Percentiles rank a stretch among this genome's conserved stretches.
Conservation (phyloP, 1,139 yeast species). For the Yamadazyma pseudoaaseri region DNA sequence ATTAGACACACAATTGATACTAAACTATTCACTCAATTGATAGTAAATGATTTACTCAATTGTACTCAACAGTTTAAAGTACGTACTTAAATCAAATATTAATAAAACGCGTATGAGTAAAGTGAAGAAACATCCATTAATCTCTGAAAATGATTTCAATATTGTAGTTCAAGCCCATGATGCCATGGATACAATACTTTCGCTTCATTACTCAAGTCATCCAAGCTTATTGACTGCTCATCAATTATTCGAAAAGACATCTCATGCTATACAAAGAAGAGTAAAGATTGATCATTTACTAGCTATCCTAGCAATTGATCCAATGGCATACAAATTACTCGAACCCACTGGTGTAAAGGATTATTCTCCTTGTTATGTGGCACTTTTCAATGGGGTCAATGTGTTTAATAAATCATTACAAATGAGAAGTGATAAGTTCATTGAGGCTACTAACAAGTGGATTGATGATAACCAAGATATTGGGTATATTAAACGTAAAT, state of each 20-base stretch:
- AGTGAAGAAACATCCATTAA: constrained; percentile 10
- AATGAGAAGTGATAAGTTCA: constrained; percentile 49
- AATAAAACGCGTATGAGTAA: background rate
- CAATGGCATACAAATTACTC: constrained; percentile 10
- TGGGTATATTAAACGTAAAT: constrained; percentile 8
- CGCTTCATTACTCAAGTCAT: constrained; percentile 15
- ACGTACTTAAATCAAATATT: no score
- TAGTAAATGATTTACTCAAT: no score
- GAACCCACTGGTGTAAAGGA: constrained; percentile 12
- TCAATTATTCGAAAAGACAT: constrained; percentile 10
- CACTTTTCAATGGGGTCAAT: constrained; percentile 9
- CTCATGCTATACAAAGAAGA: constrained; percentile 10
- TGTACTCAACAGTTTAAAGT: no score
- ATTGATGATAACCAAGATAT: constrained; percentile 38
- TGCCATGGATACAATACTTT: constrained; percentile 13
- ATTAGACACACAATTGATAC: no score
- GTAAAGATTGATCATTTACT: constrained; percentile 14
- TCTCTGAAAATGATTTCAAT: constrained; percentile 5
- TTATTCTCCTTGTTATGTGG: constrained; percentile 16
- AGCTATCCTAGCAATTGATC: constrained; percentile 12
- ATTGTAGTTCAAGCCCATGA: constrained; percentile 11
- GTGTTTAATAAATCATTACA: constrained; percentile 11
- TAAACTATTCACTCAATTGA: no score
- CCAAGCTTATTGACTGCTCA: constrained; percentile 15
- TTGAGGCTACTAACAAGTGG: constrained; percentile 60